Evolutionary conservation across 2,329 filamentous ascomycete genomes (phyloP).

Genomic region (Beauveria scarabaeidicola): DNA sequence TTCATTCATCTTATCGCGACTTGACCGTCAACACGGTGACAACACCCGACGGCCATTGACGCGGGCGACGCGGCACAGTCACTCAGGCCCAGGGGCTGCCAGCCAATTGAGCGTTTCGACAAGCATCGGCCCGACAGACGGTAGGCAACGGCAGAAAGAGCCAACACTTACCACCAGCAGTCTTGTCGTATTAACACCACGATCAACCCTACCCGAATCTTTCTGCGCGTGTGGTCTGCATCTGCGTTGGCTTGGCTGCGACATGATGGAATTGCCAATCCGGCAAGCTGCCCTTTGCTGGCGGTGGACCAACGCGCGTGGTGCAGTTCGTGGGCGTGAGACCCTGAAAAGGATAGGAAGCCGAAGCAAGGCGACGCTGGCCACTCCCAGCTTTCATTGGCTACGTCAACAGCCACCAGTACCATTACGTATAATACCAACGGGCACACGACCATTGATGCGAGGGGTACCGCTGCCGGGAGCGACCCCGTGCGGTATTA

Average conservation of each 20-base stretch:
- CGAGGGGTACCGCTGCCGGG: conserved; percentile 8
- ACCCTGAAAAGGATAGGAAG: neutral
- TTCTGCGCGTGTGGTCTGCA: neutral
- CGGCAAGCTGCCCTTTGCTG: neutral
- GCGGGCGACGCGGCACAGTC: neutral
- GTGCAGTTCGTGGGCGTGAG: neutral
- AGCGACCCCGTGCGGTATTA: neutral
- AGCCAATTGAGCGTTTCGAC: neutral
- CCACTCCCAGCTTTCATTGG: neutral
- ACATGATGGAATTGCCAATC: neutral
- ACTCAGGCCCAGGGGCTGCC: neutral
- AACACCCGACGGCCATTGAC: neutral
- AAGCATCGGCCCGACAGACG: neutral
- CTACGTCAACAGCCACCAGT: neutral
- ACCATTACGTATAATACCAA: neutral
- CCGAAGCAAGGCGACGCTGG: conserved; percentile 10
- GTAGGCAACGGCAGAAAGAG: neutral
- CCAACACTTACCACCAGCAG: neutral
- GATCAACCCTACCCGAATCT: neutral
- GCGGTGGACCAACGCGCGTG: neutral
- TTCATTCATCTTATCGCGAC: neutral
- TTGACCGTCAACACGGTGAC: neutral
- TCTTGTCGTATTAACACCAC: neutral
- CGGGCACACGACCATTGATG: neutral
- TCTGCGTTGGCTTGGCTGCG: neutral